Evolutionary conservation across 495 filamentous ascomycete genomes (phyloP).

Genomic region (Massariosphaeria phaeospora): DNA sequence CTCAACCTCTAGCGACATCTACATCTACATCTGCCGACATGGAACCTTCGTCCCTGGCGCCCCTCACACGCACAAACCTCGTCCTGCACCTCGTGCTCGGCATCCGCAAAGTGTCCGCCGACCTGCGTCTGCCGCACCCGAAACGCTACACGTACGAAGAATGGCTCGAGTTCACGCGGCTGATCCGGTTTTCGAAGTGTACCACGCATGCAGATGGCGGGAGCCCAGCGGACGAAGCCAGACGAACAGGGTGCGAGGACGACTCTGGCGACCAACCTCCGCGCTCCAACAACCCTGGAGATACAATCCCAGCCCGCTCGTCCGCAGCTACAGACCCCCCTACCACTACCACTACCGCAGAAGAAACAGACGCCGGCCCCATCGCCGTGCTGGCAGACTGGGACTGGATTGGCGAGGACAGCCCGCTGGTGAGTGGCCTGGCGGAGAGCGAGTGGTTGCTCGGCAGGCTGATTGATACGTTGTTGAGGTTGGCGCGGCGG

Average conservation of each 20-base stretch:
- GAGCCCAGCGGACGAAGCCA: background rate
- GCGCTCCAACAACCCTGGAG: no score
- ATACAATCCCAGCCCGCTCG: background rate
- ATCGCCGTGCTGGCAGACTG: slow-evolving; percentile 56
- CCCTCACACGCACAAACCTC: slow-evolving; percentile 38
- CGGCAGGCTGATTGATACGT: slow-evolving; percentile 55
- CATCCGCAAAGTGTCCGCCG: slow-evolving; percentile 49
- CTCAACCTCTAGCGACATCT: background rate
- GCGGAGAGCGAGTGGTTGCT: slow-evolving; percentile 59
- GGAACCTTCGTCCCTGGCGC: slow-evolving; percentile 4
- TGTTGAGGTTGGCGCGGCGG: slow-evolving; percentile 41
- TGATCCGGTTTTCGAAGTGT: slow-evolving; percentile 44
- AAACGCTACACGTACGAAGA: slow-evolving; percentile 58
- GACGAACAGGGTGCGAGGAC: no score
- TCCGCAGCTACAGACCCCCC: no score
- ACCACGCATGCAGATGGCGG: background rate
- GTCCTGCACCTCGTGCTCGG: slow-evolving; percentile 51
- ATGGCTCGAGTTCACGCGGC: slow-evolving; percentile 57
- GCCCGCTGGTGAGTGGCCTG: slow-evolving; percentile 54
- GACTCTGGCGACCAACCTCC: no score
- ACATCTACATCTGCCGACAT: background rate
- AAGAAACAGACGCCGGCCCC: slow-evolving; percentile 55
- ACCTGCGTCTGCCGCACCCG: slow-evolving; percentile 42
- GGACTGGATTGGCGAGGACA: slow-evolving; percentile 65
- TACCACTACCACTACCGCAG: background rate